Percentiles rank a stretch among this genome's conserved stretches.
Conservation (phyloP, 495 filamentous ascomycete genomes). For the Tuber calosporum region DNA sequence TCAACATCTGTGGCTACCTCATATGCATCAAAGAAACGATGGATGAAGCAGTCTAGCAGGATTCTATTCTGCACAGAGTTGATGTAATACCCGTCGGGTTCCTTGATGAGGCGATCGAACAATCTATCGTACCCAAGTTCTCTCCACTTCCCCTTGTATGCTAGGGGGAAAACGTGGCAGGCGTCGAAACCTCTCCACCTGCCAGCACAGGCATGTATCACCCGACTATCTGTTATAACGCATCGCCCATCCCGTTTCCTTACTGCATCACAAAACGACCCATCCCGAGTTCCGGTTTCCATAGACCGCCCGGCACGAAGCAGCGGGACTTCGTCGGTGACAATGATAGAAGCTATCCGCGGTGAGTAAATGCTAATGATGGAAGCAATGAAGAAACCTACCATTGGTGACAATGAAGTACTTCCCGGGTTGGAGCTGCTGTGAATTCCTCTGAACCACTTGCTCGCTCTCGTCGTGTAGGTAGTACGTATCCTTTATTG, state of each 20-base stretch:
- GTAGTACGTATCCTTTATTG: slow-evolving; percentile 23
- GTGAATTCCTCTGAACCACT: slow-evolving; percentile 34
- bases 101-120: slow-evolving; percentile 39
- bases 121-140: slow-evolving; percentile 36
- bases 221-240: slow-evolving; percentile 38
- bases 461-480: slow-evolving; percentile 36
- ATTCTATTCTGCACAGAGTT: slow-evolving; percentile 45
- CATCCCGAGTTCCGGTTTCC: slow-evolving; percentile 24
- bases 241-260: slow-evolving; percentile 39
- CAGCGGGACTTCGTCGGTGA: slow-evolving; percentile 41
- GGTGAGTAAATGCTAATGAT: no score
- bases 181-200: slow-evolving; percentile 40
- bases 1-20: slow-evolving; percentile 24
- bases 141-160: slow-evolving; percentile 41
- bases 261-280: slow-evolving; percentile 34
- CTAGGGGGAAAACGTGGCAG: slow-evolving; percentile 45
- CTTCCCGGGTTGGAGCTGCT: slow-evolving; percentile 40
- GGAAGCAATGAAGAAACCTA: no score
- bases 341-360: slow-evolving; percentile 19
- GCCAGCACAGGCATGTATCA: no score
- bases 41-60: slow-evolving; percentile 39
- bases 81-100: slow-evolving; percentile 27
- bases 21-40: slow-evolving; percentile 42
- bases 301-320: slow-evolving; percentile 35
- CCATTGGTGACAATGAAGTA: slow-evolving; percentile 37